Conservation (phyloP, 805 yeast genomes). For the Saccharomycopsis sp. region DNA sequence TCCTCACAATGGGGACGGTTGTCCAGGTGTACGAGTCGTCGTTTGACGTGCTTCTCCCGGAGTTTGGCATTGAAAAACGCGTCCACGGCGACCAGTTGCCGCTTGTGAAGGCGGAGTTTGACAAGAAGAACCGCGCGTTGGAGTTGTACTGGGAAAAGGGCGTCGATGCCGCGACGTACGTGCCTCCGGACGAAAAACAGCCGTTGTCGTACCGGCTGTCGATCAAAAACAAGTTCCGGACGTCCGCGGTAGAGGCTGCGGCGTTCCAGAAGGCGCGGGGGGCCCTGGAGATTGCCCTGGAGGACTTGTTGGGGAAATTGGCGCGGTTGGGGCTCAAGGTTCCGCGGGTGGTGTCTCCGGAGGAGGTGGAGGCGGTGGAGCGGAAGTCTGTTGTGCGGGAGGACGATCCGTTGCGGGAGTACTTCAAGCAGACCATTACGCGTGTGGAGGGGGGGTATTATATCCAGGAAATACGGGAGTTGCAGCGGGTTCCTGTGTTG, state of each 20-base stretch:
- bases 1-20: slow-evolving; percentile 79
- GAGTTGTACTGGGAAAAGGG: slow-evolving; percentile 91
- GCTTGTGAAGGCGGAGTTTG: slow-evolving; percentile 85
- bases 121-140: slow-evolving; percentile 54
- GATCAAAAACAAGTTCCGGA: slow-evolving; percentile 69
- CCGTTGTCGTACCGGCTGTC: slow-evolving; percentile 71
- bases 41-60: slow-evolving; percentile 87
- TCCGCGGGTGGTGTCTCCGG: slow-evolving; percentile 36
- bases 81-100: slow-evolving; percentile 98
- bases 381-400: slow-evolving; percentile 14
- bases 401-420: slow-evolving; percentile 44
- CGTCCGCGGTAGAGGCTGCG: slow-evolving; percentile 69
- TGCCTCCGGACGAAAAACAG: slow-evolving; percentile 85
- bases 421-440: slow-evolving; percentile 48
- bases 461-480: slow-evolving; percentile 77
- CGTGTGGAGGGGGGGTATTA: slow-evolving; percentile 54
- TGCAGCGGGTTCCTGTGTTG: slow-evolving; percentile 74
- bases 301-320: slow-evolving; percentile 43
- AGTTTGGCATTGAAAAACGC: slow-evolving; percentile 89
- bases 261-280: slow-evolving; percentile 45
- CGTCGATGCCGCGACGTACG: slow-evolving; percentile 83
- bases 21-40: slow-evolving; percentile 93
- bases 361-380: slow-evolving; percentile 15
- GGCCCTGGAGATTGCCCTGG: no score
- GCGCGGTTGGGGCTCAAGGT: slow-evolving; percentile 42